Percentiles rank a stretch among this genome's conserved stretches.
phyloP scores from a whole-genome alignment of 2,329 filamentous ascomycete genomes.

The Keithomyces neogunnii region DNA sequence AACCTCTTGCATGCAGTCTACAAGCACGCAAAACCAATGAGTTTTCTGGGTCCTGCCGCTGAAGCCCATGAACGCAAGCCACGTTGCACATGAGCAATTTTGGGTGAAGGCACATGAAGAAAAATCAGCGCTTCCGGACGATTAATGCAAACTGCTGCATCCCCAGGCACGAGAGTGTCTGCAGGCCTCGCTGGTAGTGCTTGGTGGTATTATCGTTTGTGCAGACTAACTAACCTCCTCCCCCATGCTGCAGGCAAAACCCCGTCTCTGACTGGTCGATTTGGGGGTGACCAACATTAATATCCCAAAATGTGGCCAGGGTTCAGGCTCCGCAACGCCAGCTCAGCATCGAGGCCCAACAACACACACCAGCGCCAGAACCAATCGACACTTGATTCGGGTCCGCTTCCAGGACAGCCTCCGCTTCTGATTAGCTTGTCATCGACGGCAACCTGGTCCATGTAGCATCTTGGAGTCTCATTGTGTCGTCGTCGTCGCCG shows the following conservation, averaged over 20 bases:
- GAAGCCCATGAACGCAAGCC: slow-evolving; percentile 18
- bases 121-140: slow-evolving; percentile 7
- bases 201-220: slow-evolving; percentile 1
- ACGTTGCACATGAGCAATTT: slow-evolving; percentile 20
- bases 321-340: slow-evolving; percentile 3
- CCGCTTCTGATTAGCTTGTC: neutral
- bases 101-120: neutral
- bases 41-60: neutral
- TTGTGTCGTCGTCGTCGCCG: slow-evolving; percentile 6
- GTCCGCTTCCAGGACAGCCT: slow-evolving; percentile 3
- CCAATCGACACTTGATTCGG: neutral
- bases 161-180: slow-evolving; percentile 3
- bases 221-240: neutral
- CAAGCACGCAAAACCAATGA: neutral
- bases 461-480: slow-evolving; percentile 6
- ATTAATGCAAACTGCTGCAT: slow-evolving; percentile 15
- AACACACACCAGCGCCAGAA: slow-evolving; percentile 4
- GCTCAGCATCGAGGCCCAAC: slow-evolving; percentile 11
- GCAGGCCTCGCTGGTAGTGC: slow-evolving; percentile 10
- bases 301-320: no score
- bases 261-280: neutral
- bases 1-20: neutral
- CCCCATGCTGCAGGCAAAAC: neutral
- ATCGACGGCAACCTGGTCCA: slow-evolving; percentile 5
- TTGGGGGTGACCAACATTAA: no score